phyloP scores from a whole-genome alignment of 2,329 filamentous ascomycete species.

The Massarina eburnea region DNA sequence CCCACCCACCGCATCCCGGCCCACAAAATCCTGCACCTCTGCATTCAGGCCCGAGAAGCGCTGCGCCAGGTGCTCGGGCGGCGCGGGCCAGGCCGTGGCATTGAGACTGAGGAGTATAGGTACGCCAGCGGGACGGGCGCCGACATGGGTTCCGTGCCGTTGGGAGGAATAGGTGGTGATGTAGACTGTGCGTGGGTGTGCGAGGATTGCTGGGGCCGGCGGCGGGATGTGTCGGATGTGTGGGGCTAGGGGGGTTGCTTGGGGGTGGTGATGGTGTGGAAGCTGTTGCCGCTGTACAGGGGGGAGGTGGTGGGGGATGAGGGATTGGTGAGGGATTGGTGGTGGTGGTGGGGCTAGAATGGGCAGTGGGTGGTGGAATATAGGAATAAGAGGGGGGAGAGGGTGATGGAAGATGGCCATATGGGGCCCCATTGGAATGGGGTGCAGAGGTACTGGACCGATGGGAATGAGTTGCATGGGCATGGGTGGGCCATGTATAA shows the following conservation, averaged over 20 bases:
- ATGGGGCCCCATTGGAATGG: not conserved
- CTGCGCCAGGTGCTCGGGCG: not conserved
- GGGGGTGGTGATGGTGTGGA: too few species aligned
- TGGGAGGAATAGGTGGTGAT: not conserved
- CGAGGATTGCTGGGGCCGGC: not conserved
- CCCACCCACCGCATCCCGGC: not conserved
- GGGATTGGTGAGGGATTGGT: not conserved
- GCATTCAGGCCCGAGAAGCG: not conserved
- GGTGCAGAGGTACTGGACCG: not conserved
- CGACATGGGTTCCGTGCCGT: not conserved
- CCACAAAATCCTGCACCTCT: constrained; percentile 16
- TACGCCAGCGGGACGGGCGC: not conserved
- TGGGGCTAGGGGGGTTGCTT: not conserved
- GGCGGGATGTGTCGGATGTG: not conserved
- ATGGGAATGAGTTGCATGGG: not conserved
- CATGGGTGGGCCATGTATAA: not conserved
- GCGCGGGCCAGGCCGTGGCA: not conserved
- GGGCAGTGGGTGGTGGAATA: not conserved
- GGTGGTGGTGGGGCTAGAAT: not conserved
- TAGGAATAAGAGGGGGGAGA: not conserved
- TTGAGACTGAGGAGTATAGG: not conserved
- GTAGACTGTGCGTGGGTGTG: not conserved
- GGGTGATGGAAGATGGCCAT: not conserved
- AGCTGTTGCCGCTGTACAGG: too few species aligned
- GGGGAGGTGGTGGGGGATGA: too few species aligned